These are phyloP conservation scores for Onygenales sp. DNA, from an alignment of 2,329 filamentous ascomycete species.

Conservation along the genomic window DNA sequence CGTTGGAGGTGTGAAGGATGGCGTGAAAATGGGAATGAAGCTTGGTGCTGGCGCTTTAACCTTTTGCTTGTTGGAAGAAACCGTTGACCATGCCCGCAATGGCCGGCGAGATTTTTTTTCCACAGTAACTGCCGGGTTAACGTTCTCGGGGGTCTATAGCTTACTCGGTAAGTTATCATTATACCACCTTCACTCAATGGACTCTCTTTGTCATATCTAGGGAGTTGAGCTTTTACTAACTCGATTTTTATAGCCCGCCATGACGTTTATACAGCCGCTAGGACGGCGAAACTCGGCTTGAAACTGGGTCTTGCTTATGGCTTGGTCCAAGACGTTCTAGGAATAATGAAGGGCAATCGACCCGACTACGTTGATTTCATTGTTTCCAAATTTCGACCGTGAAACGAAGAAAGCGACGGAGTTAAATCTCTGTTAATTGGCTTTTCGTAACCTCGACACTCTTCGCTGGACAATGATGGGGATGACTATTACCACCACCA, in stretches of 20 bases:
- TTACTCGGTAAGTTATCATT: conserved; percentile 58
- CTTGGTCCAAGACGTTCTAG: conserved; percentile 65
- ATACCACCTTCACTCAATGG: not conserved
- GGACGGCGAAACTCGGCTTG: conserved; percentile 71
- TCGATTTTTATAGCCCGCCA: conserved; percentile 55
- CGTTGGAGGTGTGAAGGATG: conserved; percentile 68
- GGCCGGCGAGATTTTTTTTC: conserved; percentile 64
- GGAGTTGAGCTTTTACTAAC: conserved; percentile 7
- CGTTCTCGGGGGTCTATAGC: conserved; percentile 79
- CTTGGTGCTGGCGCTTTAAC: conserved; percentile 63
- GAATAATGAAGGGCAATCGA: conserved; percentile 58
- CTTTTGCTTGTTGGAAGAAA: conserved; percentile 76
- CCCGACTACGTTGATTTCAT: conserved; percentile 54
- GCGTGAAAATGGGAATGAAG: conserved; percentile 61
- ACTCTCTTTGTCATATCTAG: conserved; percentile 1
- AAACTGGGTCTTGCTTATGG: conserved; percentile 73
- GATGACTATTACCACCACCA: not conserved
- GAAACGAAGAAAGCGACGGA: not conserved
- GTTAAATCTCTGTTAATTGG: not conserved
- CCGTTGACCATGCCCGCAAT: conserved; percentile 58
- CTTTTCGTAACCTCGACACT: not conserved
- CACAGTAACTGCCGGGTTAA: conserved; percentile 72
- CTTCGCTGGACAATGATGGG: not conserved
- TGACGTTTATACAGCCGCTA: conserved; percentile 63
- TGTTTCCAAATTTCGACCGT: not conserved